Base-by-base conservation (phyloP, 148 eudicot species). In the Rhododendron ovatum region DNA sequence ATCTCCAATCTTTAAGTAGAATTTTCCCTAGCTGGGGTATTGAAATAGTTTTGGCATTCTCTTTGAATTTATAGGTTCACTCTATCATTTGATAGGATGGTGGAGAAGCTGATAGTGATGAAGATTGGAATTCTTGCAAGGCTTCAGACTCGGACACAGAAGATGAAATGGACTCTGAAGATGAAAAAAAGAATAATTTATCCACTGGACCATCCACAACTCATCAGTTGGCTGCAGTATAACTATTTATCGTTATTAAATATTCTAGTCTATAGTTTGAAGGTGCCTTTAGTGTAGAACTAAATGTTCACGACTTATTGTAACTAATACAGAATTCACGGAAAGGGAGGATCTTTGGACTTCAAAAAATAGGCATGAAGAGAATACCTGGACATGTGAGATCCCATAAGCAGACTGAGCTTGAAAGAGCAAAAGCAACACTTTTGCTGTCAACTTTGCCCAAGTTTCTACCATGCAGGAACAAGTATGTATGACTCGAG, bases 351-450 rank as follows among this genome's bases (percentile, higher is more conserved):
- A 89, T 93, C 50, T 94, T 94, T 87, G 98, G 98, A 87, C 91
- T 98, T 80, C 98, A 95, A 88, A 95, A 92, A 88, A 91, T 98
- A 63, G 99, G 99, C 73, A 88, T 90, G 69, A 98, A 98, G 88
- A 94, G 37, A 84, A 98, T 98, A 57, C 99, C 99, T 39, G 92
- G 88, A 85, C 98, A 98, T 88, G 93, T 93, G 80, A 88, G 99
- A 90, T 91, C 90, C 88, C 98, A 93, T 89, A 94, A 95, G 91
- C 96, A 93, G 88, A 98, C 98, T 75, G 98, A 93, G 82, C 93
- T 98, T 88, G 99, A 98, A 87, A 93, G 91, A 87, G 99, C 99
- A 84, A 98, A 98, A 89, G 91, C 94, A 88, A 91, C 94, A 81
- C 90, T 98, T 86, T 82, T 98, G 41, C 88, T 98, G 86, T 96